phyloP scores from a whole-genome alignment of 768 basidiomycete genomes.

The Calocybe gangraenosa region DNA sequence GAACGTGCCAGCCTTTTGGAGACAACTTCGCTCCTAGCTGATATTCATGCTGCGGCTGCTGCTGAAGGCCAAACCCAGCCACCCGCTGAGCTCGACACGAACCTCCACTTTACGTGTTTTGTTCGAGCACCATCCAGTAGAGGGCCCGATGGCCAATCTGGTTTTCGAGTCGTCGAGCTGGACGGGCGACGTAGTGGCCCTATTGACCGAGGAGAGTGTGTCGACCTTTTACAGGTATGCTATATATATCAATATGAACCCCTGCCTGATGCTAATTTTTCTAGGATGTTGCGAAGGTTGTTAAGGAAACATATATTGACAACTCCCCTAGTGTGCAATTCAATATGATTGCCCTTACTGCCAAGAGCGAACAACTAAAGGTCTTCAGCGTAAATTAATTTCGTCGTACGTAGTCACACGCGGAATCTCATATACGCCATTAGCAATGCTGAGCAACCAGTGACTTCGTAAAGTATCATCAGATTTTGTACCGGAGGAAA shows the following conservation, averaged over 20 bases:
- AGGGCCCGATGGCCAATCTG: slow-evolving; percentile 24
- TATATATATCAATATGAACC: slow-evolving; percentile 6
- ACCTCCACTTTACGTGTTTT: slow-evolving; percentile 88
- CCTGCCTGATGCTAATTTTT: background rate
- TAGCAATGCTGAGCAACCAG: slow-evolving; percentile 79
- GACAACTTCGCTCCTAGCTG: slow-evolving; percentile 68
- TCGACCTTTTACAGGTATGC: slow-evolving; percentile 53
- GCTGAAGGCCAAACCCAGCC: slow-evolving; percentile 64
- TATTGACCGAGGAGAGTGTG: slow-evolving; percentile 69
- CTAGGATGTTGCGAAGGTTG: slow-evolving; percentile 62
- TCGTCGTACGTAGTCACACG: slow-evolving; percentile 23
- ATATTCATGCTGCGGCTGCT: slow-evolving; percentile 73
- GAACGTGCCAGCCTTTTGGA: slow-evolving; percentile 77
- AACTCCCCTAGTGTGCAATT: slow-evolving; percentile 54
- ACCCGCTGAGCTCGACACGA: slow-evolving; percentile 60
- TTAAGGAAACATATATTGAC: slow-evolving; percentile 57
- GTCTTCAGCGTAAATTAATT: background rate
- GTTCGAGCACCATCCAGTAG: slow-evolving; percentile 56
- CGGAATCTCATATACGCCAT: slow-evolving; percentile 86
- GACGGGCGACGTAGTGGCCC: slow-evolving; percentile 80
- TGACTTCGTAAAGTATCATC: slow-evolving; percentile 44
- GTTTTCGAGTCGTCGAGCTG: slow-evolving; percentile 64
- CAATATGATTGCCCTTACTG: slow-evolving; percentile 60
- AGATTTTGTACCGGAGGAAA: background rate
- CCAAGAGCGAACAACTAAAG: slow-evolving; percentile 7